phyloP scores from a whole-genome alignment of 306 rosid genomes.

The Lupinus albus region DNA sequence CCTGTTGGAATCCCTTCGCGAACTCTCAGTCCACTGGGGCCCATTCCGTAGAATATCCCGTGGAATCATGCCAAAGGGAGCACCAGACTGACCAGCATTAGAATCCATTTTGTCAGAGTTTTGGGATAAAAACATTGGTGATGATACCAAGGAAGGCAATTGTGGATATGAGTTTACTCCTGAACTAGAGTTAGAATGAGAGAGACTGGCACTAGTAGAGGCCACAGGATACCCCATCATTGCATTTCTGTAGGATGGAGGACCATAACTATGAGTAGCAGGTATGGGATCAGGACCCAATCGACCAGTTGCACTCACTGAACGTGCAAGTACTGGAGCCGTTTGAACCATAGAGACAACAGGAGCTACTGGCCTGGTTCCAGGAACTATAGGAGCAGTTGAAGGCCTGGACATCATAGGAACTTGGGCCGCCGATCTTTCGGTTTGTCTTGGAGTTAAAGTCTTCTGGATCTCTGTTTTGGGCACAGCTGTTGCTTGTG shows the following conservation, averaged over 20 bases:
- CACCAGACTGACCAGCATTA: slow-evolving; percentile 53
- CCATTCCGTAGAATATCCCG: slow-evolving; percentile 65
- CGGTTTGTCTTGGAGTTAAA: slow-evolving; percentile 60
- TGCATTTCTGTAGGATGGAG: slow-evolving; percentile 95
- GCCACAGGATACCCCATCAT: slow-evolving; percentile 71
- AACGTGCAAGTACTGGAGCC: slow-evolving; percentile 77
- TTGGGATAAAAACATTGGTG: slow-evolving; percentile 67
- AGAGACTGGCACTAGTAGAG: slow-evolving; percentile 55
- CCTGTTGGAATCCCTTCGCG: slow-evolving; percentile 62
- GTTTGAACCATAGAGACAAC: slow-evolving; percentile 73
- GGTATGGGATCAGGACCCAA: slow-evolving; percentile 89
- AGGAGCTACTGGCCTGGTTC: slow-evolving; percentile 68
- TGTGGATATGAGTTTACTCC: slow-evolving; percentile 66
- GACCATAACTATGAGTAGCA: slow-evolving; percentile 72
- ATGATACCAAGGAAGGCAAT: slow-evolving; percentile 62
- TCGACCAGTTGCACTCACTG: slow-evolving; percentile 84
- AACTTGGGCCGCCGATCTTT: slow-evolving; percentile 56
- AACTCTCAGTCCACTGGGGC: slow-evolving; percentile 68
- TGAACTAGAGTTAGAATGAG: slow-evolving; percentile 58
- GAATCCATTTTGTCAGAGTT: slow-evolving; percentile 63
- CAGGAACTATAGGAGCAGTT: slow-evolving; percentile 84
- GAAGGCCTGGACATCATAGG: slow-evolving; percentile 86
- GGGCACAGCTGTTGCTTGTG: slow-evolving; percentile 46
- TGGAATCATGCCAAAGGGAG: slow-evolving; percentile 59
- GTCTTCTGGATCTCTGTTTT: slow-evolving; percentile 66